Base-by-base conservation (phyloP, 139 green algal species). In the Chlamydomonas sp. region DNA sequence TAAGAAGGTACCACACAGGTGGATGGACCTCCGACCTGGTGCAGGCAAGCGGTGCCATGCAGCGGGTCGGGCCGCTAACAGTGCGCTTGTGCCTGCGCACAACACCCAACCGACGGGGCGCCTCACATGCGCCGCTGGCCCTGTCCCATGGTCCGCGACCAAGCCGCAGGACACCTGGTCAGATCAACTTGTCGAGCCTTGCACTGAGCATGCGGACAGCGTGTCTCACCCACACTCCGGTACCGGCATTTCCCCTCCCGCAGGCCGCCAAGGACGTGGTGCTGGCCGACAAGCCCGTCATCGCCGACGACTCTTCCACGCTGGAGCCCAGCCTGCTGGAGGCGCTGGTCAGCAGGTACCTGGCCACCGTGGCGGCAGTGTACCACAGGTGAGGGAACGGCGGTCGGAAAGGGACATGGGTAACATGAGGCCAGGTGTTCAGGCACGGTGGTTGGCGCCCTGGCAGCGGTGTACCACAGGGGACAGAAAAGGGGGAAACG, bases 401-500 rank as follows among this genome's bases (percentile, higher is more conserved):
- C 31, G 31, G 31, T 49, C 31, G 31, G 31, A 49, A 49, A 49
- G 31, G 31, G 31, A 49, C 31, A 49, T 49, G 31, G 31, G 31
- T 49, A 49, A 49, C 31, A 49, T 49, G 31, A 49, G 31, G 31
- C 31, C 31, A 49, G 31, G 31, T 82, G 79, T 84, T 63, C 78
- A 8, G 31, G 31, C 60, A 73, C 31, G 83, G 8, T 58, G 67
- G 90, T 94, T 4, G 80, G 92, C 85, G 97, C 94, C 20, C 92
- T 99, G n/a, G 93, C 97, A 4, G 96, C 92, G 5, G 97, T 99
- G 60, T 99, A 99, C 92, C 97, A 99, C 91, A 97, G 97, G 31
- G 31, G 31, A 49, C 31, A 49, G 31, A 49, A 49, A 49, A 49
- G 31, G 31, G 31, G 31, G 31, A 49, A 49, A 49, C 31, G 31